phyloP scores from a whole-genome alignment of 2,329 filamentous ascomycete genomes.

The Hymenoscyphus linearis region DNA sequence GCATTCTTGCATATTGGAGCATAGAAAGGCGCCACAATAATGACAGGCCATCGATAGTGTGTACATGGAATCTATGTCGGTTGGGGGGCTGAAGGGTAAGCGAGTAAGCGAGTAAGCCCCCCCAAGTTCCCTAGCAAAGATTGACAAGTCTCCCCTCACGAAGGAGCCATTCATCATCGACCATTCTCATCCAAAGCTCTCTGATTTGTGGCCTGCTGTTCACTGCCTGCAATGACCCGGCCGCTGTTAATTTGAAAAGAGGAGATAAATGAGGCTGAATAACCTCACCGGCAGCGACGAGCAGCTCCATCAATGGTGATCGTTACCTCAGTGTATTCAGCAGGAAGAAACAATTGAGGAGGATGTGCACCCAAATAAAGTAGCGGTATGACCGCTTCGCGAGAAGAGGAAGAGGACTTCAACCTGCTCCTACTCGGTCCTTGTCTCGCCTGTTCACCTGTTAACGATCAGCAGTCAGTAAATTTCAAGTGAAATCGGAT shows the following conservation, averaged over 20 bases:
- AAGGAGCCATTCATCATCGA: background rate
- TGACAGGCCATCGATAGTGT: background rate
- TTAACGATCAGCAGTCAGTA: background rate
- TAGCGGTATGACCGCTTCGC: background rate
- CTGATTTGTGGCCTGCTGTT: background rate
- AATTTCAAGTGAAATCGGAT: background rate
- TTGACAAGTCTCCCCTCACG: background rate
- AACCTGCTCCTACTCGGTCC: background rate
- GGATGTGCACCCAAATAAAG: background rate
- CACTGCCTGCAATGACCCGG: background rate
- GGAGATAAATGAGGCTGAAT: background rate
- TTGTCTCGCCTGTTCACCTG: too few species aligned
- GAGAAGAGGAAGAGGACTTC: background rate
- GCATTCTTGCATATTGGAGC: background rate
- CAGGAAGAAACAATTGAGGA: background rate
- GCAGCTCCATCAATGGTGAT: background rate
- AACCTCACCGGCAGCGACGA: background rate
- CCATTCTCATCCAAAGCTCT: background rate
- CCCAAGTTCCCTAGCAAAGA: background rate
- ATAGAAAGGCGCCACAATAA: background rate
- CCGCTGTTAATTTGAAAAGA: background rate
- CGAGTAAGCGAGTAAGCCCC: background rate
- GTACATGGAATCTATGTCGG: background rate
- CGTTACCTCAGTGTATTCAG: background rate
- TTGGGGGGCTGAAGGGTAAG: slow-evolving; percentile 1